Percentiles rank a stretch among this genome's conserved stretches.
Conservation (phyloP, 2,329 filamentous ascomycete species). For the Pseudopithomyces maydicus region DNA sequence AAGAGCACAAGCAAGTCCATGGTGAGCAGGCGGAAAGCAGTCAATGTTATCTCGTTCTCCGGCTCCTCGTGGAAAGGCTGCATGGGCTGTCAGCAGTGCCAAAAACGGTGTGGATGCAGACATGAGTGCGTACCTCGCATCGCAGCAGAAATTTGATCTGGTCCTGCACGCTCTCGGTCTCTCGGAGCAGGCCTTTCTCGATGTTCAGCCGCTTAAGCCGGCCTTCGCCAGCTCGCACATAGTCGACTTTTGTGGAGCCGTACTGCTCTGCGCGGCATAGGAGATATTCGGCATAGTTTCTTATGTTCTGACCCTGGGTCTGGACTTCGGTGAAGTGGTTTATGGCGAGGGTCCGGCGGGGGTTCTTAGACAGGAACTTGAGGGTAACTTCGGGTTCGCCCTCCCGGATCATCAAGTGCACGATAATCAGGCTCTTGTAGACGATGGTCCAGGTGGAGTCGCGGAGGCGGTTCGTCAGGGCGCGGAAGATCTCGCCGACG, state of each 20-base stretch:
- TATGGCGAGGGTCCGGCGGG: conserved; percentile 77
- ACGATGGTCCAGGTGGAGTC: conserved; percentile 99
- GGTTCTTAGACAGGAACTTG: conserved; percentile 79
- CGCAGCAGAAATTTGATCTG: conserved; percentile 85
- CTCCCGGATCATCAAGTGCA: conserved; percentile 97
- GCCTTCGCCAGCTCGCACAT: conserved; percentile 81
- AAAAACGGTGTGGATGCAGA: neutral
- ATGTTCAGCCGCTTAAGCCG: conserved; percentile 84
- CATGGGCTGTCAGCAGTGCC: conserved; percentile 8
- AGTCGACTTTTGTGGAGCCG: conserved; percentile 84
- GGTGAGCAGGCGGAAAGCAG: conserved; percentile 88
- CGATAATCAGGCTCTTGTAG: conserved; percentile 94
- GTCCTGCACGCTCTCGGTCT: conserved; percentile 88
- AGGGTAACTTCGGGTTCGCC: conserved; percentile 88
- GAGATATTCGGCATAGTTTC: conserved; percentile 88
- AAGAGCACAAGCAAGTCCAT: conserved; percentile 89
- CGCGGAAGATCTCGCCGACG: conserved; percentile 93
- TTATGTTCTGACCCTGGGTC: conserved; percentile 92
- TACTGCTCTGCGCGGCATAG: conserved; percentile 81
- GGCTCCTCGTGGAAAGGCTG: conserved; percentile 85
- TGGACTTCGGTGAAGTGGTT: conserved; percentile 94
- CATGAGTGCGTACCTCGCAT: conserved; percentile 73
- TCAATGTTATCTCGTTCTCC: conserved; percentile 95
- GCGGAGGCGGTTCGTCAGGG: conserved; percentile 82
- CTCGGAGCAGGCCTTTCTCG: conserved; percentile 88